Evolutionary conservation across 2,329 filamentous ascomycete genomes (phyloP).

Genomic region (Apiospora phragmitis): DNA sequence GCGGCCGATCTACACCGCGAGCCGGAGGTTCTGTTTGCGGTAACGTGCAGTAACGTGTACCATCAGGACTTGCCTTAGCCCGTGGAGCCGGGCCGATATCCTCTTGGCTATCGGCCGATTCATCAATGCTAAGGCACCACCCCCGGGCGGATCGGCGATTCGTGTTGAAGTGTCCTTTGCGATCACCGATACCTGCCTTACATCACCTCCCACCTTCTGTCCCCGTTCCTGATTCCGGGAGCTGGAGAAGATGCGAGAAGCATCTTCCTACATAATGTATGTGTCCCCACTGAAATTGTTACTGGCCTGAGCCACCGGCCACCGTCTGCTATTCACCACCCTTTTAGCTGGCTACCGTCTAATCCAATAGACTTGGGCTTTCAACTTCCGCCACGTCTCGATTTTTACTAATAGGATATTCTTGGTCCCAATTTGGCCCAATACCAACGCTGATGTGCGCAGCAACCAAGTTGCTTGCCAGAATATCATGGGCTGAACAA

Average conservation of each 20-base stretch:
- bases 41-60: neutral
- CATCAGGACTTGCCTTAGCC: neutral
- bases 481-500: neutral
- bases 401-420: neutral
- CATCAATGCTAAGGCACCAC: neutral
- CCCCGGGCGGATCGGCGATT: neutral
- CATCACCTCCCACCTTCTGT: neutral
- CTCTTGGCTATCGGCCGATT: slow-evolving; percentile 3
- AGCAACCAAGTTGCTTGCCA: neutral
- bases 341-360: neutral
- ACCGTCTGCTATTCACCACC: neutral
- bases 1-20: neutral
- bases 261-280: neutral
- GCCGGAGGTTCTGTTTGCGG: neutral
- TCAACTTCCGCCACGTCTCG: neutral
- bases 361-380: neutral
- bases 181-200: neutral
- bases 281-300: neutral
- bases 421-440: too few species aligned
- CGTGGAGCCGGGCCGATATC: slow-evolving; percentile 7
- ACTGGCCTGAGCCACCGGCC: neutral
- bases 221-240: neutral
- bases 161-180: neutral
- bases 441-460: too few species aligned
- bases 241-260: neutral